Base-by-base conservation (phyloP, 2,329 filamentous ascomycete genomes). In the Calonectria crousiana region DNA sequence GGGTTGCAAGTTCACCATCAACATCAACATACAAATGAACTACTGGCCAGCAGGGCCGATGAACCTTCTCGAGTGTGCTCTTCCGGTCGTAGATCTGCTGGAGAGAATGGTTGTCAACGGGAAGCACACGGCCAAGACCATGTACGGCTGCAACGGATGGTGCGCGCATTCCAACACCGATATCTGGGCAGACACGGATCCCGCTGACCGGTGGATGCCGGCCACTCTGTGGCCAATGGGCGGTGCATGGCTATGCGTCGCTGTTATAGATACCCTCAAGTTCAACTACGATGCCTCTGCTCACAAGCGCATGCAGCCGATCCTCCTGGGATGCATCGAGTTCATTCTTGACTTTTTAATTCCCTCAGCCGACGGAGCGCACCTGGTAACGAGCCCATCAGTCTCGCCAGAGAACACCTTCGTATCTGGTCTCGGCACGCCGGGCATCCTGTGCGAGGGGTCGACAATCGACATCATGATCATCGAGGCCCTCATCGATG, bases 11-110 rank as follows among this genome's bases (percentile, higher is more conserved):
- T 88, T 85, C 71, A 89, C 88, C 0, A 87, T 89, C 76, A 89
- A 89, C 74, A 88, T 89, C 78, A 90, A 89, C 52, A 81, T 85
- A 0, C 84, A 90, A 77, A 90, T 90, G 88, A 89, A 89, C 75
- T 90, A 90, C 76, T 90, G 88, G 88, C 82, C 82, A 0, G 81
- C 80, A 1, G 79, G 81, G 6, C 71, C 80, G 4, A 82, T 81
- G 5, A 83, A 82, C 6, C 75, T 86, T 0, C 74, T 85, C 1
- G 86, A 88, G 52, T 85, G 83, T 3, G 84, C 87, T 23, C 68
- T 81, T 2, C 86, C 88, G 0, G 70, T 90, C 0, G 86, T 88
- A 41, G 85, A 75, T 76, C 74, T 73, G 49, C 32, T 73, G 78
- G 76, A 81, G 20, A 64, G 72, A 4, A 78, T 82, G 75, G 76